phyloP scores from a whole-genome alignment of 1,139 yeast species.

The Candida tetrigidarum region DNA sequence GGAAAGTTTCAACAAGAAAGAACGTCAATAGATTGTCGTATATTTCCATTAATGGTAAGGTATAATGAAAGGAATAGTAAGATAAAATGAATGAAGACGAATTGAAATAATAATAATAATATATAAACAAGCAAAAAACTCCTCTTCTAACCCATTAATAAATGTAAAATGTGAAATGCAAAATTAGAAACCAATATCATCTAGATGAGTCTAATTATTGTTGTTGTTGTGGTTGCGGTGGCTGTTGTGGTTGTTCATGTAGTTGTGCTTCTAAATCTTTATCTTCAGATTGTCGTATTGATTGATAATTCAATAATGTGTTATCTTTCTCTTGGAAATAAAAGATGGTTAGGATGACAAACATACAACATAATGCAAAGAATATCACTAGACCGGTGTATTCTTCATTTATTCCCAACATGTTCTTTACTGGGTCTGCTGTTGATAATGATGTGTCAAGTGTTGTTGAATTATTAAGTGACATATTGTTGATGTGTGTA shows the following conservation, averaged over 20 bases:
- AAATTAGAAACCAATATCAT: no score
- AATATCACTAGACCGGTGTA: constrained; percentile 14
- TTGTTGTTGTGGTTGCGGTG: no score
- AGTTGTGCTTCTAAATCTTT: constrained; percentile 9
- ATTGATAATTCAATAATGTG: constrained; percentile 6
- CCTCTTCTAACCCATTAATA: no score
- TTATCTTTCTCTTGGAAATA: constrained; percentile 11
- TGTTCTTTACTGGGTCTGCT: background rate
- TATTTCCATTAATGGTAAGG: no score
- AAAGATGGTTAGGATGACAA: constrained; percentile 10
- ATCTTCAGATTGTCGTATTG: constrained; percentile 4
- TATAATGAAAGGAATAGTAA: no score
- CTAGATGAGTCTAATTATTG: no score
- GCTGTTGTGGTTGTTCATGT: background rate
- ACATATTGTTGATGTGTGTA: background rate
- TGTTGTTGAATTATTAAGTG: background rate
- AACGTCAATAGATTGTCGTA: no score
- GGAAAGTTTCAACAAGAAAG: constrained; percentile 40
- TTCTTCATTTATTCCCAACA: constrained; percentile 10
- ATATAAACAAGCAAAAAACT: no score
- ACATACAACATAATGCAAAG: constrained; percentile 10
- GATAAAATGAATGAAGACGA: no score
- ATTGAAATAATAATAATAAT: no score
- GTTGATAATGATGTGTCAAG: no score
- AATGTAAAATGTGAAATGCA: no score